phyloP scores from a whole-genome alignment of 2,329 filamentous ascomycete genomes.

The Colletotrichum higginsianum region DNA sequence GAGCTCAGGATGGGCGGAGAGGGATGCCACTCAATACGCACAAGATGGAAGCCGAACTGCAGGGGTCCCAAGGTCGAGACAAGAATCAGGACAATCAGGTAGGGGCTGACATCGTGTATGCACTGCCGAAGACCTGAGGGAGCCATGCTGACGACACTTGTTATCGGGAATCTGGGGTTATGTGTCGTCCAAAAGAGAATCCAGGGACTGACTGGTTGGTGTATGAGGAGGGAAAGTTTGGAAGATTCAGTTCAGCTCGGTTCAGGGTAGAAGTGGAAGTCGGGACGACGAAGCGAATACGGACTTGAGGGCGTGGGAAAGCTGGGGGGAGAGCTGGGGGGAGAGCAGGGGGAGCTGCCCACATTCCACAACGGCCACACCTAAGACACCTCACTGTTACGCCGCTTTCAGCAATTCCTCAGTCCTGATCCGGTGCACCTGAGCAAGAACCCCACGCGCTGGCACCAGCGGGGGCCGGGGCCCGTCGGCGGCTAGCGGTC shows the following conservation, averaged over 20 bases:
- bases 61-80: constrained; percentile 88
- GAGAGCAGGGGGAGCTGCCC: constrained; percentile 22
- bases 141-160: constrained; percentile 49
- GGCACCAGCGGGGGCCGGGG: constrained; percentile 30
- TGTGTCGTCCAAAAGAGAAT: constrained; percentile 17
- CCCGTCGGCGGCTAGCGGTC: constrained; percentile 13
- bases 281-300: constrained; percentile 30
- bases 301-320: constrained; percentile 1
- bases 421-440: constrained; percentile 4
- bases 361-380: constrained; percentile 18
- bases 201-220: not conserved
- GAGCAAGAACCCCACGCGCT: constrained; percentile 12
- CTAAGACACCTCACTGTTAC: constrained; percentile 28
- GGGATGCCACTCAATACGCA: constrained; percentile 57
- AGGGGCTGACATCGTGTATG: constrained; percentile 74
- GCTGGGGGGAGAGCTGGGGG: constrained; percentile 20
- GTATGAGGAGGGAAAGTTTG: constrained; percentile 14
- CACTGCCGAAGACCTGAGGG: constrained; percentile 56
- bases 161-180: not conserved
- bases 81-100: constrained; percentile 82
- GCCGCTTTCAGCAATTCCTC: constrained; percentile 3
- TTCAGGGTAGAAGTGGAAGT: constrained; percentile 2
- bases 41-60: constrained; percentile 95
- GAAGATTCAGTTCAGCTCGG: not conserved
- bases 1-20: constrained; percentile 25